Percentiles rank a stretch among this genome's conserved stretches.
Conservation (phyloP, 768 basidiomycete genomes). For the Ephemerocybe angulata region DNA sequence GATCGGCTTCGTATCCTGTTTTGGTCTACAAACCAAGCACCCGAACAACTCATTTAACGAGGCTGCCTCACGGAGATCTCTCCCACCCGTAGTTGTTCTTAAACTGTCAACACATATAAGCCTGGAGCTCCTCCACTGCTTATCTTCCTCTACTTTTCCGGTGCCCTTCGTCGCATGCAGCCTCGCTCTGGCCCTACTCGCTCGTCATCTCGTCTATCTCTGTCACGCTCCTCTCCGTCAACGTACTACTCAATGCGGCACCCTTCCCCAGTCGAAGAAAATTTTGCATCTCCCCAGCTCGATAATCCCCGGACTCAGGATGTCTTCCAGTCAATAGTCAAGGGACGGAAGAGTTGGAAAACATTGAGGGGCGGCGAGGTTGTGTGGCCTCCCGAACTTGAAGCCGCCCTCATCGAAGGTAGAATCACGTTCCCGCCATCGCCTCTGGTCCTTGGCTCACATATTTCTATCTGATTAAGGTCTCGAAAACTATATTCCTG, state of each 20-base stretch:
- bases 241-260: constrained; percentile 13
- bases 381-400: constrained; percentile 78
- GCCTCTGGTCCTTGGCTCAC: constrained; percentile 3
- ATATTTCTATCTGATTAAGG: constrained; percentile 36
- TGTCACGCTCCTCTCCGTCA: background rate
- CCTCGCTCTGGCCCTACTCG: constrained; percentile 11
- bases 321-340: constrained; percentile 64
- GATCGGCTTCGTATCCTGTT: constrained; percentile 25
- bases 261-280: constrained; percentile 10
- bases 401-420: constrained; percentile 77
- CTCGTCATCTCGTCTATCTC: constrained; percentile 15
- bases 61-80: constrained; percentile 25
- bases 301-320: constrained; percentile 43
- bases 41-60: constrained; percentile 33
- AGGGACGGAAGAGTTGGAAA: constrained; percentile 73
- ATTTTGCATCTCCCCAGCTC: constrained; percentile 25
- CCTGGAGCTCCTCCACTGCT: constrained; percentile 19
- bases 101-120: constrained; percentile 30
- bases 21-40: constrained; percentile 22
- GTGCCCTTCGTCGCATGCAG: constrained; percentile 13
- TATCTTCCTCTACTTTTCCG: constrained; percentile 17
- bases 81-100: constrained; percentile 17
- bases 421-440: background rate
- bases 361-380: constrained; percentile 68
- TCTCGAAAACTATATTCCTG: constrained; percentile 67